Evolutionary conservation across 2,329 filamentous ascomycete genomes (phyloP).

Genomic region (Neopestalotiopsis clavispora): DNA sequence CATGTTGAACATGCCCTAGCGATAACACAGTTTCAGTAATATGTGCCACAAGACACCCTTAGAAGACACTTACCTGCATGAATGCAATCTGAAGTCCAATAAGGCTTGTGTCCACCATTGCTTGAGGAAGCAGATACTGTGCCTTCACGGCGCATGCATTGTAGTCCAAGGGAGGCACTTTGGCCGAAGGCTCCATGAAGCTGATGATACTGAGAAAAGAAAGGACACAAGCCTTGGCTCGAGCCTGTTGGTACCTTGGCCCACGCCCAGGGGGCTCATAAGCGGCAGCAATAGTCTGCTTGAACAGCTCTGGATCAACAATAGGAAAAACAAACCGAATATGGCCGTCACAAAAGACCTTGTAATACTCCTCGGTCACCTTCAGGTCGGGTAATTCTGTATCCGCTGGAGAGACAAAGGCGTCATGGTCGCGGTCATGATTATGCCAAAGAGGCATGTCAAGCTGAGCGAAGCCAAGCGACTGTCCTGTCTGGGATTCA

Average conservation of each 20-base stretch:
- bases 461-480: slow-evolving; percentile 29
- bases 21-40: neutral
- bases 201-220: slow-evolving; percentile 49
- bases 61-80: slow-evolving; percentile 49
- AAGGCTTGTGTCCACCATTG: slow-evolving; percentile 48
- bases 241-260: slow-evolving; percentile 30
- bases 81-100: slow-evolving; percentile 49
- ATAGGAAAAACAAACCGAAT: slow-evolving; percentile 53
- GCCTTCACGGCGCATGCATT: slow-evolving; percentile 46
- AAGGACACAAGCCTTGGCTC: slow-evolving; percentile 51
- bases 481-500: slow-evolving; percentile 47
- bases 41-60: neutral
- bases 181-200: slow-evolving; percentile 24
- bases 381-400: slow-evolving; percentile 42
- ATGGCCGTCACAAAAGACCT: slow-evolving; percentile 37
- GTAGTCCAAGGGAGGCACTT: slow-evolving; percentile 37
- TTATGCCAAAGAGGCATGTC: slow-evolving; percentile 23
- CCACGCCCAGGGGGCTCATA: slow-evolving; percentile 38
- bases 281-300: slow-evolving; percentile 47
- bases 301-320: slow-evolving; percentile 51
- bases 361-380: slow-evolving; percentile 34
- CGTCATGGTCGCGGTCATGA: slow-evolving; percentile 4
- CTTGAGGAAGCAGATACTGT: slow-evolving; percentile 45
- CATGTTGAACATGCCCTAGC: slow-evolving; percentile 46
- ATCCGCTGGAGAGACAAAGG: neutral